A percentile compares a stretch with the other conserved stretches of the same genome.
These are phyloP conservation scores for Pseudogymnoascus sp. DNA, from an alignment of 2,329 filamentous ascomycete species.

Conservation along the genomic window DNA sequence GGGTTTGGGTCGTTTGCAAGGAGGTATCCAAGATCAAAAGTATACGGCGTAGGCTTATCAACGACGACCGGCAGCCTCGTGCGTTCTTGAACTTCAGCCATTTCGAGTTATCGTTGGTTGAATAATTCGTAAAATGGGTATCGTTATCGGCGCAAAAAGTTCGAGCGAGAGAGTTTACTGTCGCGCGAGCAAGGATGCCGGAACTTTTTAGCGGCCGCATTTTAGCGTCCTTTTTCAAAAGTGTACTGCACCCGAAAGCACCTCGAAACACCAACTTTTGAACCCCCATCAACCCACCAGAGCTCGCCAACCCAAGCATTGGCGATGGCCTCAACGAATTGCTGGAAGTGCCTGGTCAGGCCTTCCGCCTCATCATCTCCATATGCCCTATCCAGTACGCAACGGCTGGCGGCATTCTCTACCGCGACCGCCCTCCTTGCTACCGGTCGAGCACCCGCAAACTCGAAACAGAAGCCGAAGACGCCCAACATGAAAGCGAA, in stretches of 20 bases:
- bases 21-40: conserved; percentile 83
- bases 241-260: neutral
- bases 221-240: conserved; percentile 15
- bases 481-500: conserved; percentile 14
- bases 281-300: neutral
- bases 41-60: conserved; percentile 81
- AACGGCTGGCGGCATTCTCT: conserved; percentile 34
- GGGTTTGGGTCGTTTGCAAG: conserved; percentile 84
- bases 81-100: conserved; percentile 7
- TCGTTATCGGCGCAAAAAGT: conserved; percentile 10
- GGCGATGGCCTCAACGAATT: conserved; percentile 49
- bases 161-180: neutral
- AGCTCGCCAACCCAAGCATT: conserved; percentile 5
- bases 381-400: conserved; percentile 34
- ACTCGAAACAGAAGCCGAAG: neutral
- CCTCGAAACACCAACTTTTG: neutral
- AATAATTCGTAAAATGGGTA: neutral
- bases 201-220: conserved; percentile 18
- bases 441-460: neutral
- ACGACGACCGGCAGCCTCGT: conserved; percentile 53
- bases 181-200: conserved; percentile 10
- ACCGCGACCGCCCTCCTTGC: conserved; percentile 28
- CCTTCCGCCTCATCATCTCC: conserved; percentile 33
- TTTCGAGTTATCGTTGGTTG: neutral
- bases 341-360: conserved; percentile 51